A percentile compares a stretch with the other conserved stretches of the same genome.
These are phyloP conservation scores for Patellifolia procumbens DNA, from an alignment of 179 eudicot genomes.

Conservation along the genomic window DNA sequence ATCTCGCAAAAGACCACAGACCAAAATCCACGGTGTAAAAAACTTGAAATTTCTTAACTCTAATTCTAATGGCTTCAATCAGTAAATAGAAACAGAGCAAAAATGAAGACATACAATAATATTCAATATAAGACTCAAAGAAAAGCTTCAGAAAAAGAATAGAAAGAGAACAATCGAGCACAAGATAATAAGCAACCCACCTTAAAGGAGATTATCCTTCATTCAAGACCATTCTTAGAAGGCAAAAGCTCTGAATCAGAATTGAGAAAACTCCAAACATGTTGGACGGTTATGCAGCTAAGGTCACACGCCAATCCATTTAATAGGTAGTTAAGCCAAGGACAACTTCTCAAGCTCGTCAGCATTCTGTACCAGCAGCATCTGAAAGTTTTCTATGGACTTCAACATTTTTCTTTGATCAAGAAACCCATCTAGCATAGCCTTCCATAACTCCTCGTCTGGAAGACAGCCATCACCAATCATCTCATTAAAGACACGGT, in stretches of 20 bases:
- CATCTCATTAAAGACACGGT: slow-evolving; percentile 68
- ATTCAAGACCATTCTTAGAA: not conserved
- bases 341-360: slow-evolving; percentile 26
- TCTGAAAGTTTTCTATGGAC: slow-evolving; percentile 46
- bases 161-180: not conserved
- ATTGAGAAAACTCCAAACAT: not conserved
- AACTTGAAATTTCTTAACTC: not conserved
- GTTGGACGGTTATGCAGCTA: not conserved
- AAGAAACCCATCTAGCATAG: slow-evolving; percentile 50
- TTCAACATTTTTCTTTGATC: slow-evolving; percentile 46
- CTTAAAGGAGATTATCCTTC: slow-evolving; percentile 22
- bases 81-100: not conserved
- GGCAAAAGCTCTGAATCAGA: not conserved
- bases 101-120: not conserved
- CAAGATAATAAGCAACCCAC: slow-evolving; percentile 13
- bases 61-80: not conserved
- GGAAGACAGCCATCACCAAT: slow-evolving; percentile 83
- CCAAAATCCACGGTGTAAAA: not conserved
- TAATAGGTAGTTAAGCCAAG: not conserved
- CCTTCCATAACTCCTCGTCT: slow-evolving; percentile 57
- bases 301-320: not conserved
- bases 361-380: slow-evolving; percentile 30
- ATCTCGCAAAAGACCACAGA: not conserved
- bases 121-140: not conserved
- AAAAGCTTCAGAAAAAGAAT: not conserved